phyloP scores from a whole-genome alignment of 1,284 basidiomycete genomes.

The Apiotrichum porosum region DNA sequence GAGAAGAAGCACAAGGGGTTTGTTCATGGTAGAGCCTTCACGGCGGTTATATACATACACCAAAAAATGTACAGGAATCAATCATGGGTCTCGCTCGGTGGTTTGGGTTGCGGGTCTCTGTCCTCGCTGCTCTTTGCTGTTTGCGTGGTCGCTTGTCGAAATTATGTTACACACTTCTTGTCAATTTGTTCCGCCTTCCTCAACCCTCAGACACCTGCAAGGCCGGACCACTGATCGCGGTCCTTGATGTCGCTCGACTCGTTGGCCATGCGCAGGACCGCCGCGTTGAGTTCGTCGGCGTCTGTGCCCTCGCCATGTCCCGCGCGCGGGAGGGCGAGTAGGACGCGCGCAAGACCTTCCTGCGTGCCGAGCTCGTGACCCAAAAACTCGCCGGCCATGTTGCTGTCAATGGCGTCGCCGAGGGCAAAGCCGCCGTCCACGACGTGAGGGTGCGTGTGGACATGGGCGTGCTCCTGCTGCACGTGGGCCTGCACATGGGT shows the following conservation, averaged over 20 bases:
- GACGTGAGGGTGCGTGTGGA: background rate
- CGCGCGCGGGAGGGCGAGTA: slow-evolving; percentile 17
- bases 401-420: slow-evolving; percentile 8
- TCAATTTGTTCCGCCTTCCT: too few relatives aligned
- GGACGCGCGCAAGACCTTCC: slow-evolving; percentile 19
- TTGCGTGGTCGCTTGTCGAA: too few relatives aligned
- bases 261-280: slow-evolving; percentile 17
- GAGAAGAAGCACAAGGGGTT: background rate
- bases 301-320: slow-evolving; percentile 3
- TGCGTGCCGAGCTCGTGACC: slow-evolving; percentile 5
- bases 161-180: too few relatives aligned
- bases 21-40: too few relatives aligned
- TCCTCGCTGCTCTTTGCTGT: background rate
- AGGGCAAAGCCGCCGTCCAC: slow-evolving; percentile 7
- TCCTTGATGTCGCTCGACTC: slow-evolving; percentile 11
- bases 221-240: slow-evolving; percentile 6
- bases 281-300: slow-evolving; percentile 6
- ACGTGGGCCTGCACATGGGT: background rate
- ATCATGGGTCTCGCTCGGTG: background rate
- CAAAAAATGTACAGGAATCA: background rate
- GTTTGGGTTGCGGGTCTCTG: background rate
- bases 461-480: too few relatives aligned
- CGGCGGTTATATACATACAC: background rate
- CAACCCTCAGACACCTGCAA: background rate
- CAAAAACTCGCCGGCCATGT: slow-evolving; percentile 3